phyloP scores from a whole-genome alignment of 441 rosid species.

The Sinapis alba region DNA sequence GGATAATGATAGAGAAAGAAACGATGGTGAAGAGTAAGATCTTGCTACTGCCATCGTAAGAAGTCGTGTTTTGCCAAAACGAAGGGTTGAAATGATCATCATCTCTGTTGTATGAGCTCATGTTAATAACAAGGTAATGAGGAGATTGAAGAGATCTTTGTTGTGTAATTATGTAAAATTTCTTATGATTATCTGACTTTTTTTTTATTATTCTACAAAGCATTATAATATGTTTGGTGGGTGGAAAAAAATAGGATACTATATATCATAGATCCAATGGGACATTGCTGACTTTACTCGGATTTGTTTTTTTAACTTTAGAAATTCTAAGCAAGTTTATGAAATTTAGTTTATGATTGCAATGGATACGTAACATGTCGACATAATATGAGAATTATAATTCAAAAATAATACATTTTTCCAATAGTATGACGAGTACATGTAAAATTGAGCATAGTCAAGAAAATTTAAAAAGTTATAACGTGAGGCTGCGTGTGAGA shows the following conservation, averaged over 20 bases:
- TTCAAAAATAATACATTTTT: not conserved
- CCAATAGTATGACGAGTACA: not conserved
- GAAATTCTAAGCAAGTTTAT: not conserved
- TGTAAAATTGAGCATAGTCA: constrained; percentile 17
- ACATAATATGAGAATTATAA: not conserved
- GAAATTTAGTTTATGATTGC: not conserved
- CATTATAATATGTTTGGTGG: constrained; percentile 4
- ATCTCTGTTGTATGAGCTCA: constrained; percentile 1
- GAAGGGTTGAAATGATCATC: not conserved
- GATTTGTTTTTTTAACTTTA: not conserved
- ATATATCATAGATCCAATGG: not conserved
- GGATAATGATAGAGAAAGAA: constrained; percentile 42
- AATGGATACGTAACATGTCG: constrained; percentile 8
- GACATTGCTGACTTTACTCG: constrained; percentile 24
- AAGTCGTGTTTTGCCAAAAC: constrained; percentile 5
- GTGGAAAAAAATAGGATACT: not conserved
- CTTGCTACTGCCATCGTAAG: constrained; percentile 44
- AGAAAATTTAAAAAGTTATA: not conserved
- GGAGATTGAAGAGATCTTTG: constrained; percentile 1
- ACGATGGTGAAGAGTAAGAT: constrained; percentile 49
- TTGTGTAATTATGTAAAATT: constrained; percentile 1
- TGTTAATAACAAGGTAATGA: constrained; percentile 19
- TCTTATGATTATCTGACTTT: not conserved
- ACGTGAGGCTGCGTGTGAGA: constrained; percentile 33
- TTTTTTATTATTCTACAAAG: not conserved